Conservation (phyloP, 176 grass and related monocot genomes). For the Oryza coarctata region DNA sequence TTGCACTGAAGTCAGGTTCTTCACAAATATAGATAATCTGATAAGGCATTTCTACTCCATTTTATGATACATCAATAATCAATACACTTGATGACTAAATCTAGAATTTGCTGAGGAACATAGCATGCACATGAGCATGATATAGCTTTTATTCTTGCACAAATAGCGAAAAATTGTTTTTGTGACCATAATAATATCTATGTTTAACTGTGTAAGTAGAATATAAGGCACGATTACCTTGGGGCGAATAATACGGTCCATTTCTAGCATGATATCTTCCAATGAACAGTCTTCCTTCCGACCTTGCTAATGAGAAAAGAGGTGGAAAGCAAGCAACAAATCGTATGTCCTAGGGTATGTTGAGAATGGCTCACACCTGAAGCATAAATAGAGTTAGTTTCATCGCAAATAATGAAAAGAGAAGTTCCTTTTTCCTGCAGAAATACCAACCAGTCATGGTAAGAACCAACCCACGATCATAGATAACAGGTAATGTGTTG, state of each 20-base stretch:
- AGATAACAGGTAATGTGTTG: slow-evolving; percentile 74
- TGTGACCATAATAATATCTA: background rate
- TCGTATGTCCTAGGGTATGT: slow-evolving; percentile 97
- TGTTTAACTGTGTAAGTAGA: background rate
- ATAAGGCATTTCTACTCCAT: background rate
- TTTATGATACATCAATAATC: background rate
- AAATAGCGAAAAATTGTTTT: background rate
- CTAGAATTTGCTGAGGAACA: background rate
- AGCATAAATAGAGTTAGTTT: slow-evolving; percentile 30
- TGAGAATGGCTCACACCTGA: slow-evolving; percentile 95
- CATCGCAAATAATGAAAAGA: slow-evolving; percentile 18
- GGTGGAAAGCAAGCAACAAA: slow-evolving; percentile 73
- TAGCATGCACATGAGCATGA: slow-evolving; percentile 1
- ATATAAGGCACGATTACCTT: slow-evolving; percentile 48
- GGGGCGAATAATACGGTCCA: slow-evolving; percentile 82
- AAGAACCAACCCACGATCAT: slow-evolving; percentile 86
- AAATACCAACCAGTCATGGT: slow-evolving; percentile 90
- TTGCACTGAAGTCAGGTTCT: background rate
- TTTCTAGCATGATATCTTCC: slow-evolving; percentile 95
- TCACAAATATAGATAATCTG: background rate
- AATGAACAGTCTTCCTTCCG: slow-evolving; percentile 60
- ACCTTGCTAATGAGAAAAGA: slow-evolving; percentile 78
- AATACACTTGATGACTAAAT: slow-evolving; percentile 13
- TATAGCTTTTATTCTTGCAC: slow-evolving; percentile 3
- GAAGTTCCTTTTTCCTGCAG: background rate